Percentiles rank a stretch among this genome's conserved stretches.
Conservation (phyloP, 441 rosid species). For the Gossypium lobatum region DNA sequence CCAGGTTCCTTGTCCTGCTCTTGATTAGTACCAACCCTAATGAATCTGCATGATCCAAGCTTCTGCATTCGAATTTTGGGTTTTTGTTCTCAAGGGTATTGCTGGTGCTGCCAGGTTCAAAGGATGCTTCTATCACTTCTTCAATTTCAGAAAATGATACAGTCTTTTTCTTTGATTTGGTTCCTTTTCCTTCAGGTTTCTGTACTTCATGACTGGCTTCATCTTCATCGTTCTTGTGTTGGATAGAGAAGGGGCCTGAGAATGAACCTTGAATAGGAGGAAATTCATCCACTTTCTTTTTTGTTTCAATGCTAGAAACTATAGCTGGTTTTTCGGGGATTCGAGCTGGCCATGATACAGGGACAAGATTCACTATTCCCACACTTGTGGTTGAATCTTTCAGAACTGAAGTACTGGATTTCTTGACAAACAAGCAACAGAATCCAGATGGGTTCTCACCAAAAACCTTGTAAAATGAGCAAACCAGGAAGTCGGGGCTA, state of each 20-base stretch:
- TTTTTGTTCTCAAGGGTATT: neutral
- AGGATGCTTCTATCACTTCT: conserved; percentile 17
- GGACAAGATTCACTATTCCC: conserved; percentile 41
- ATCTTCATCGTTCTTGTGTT: conserved; percentile 12
- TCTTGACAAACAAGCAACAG: conserved; percentile 73
- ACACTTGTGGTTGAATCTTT: conserved; percentile 29
- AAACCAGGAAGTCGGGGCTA: conserved; percentile 68
- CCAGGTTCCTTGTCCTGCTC: conserved; percentile 49
- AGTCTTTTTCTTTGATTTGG: conserved; percentile 16
- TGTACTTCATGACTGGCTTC: conserved; percentile 14
- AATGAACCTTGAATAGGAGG: conserved; percentile 18
- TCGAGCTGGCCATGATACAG: conserved; percentile 17
- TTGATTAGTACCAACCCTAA: conserved; percentile 50
- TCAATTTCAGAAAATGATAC: conserved; percentile 31
- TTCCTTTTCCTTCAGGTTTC: conserved; percentile 15
- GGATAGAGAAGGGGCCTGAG: conserved; percentile 23
- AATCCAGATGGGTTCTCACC: conserved; percentile 77
- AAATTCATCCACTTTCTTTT: conserved; percentile 8
- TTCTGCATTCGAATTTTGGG: conserved; percentile 36
- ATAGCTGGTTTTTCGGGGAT: conserved; percentile 11
- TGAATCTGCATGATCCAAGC: conserved; percentile 68
- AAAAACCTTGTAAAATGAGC: conserved; percentile 71
- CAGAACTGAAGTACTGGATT: conserved; percentile 44
- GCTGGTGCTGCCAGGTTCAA: conserved; percentile 1
- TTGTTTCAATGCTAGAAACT: conserved; percentile 5